Conservation (phyloP, 2,329 filamentous ascomycete species). For the Xylariales sp. region DNA sequence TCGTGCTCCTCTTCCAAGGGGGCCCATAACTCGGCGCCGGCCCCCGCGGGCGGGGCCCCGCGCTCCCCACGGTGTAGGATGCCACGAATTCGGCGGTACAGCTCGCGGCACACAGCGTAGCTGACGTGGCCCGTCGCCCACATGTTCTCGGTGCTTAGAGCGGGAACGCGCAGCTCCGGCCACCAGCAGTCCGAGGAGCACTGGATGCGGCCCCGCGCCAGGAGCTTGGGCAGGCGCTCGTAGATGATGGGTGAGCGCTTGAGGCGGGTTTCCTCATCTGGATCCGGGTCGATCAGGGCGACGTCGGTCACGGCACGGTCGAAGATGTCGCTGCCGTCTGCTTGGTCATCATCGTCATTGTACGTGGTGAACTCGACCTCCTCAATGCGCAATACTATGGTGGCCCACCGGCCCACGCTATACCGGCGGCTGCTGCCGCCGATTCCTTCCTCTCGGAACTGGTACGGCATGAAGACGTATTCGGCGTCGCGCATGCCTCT, state of each 20-base stretch:
- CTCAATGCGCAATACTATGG: constrained; percentile 4
- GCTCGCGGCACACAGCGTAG: constrained; percentile 1
- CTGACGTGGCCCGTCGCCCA: constrained; percentile 4
- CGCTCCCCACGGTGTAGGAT: not conserved
- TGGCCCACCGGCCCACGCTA: not conserved
- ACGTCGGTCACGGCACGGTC: constrained; percentile 1
- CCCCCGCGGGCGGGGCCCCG: too few relatives aligned
- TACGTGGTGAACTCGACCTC: not conserved
- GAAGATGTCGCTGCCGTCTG: not conserved
- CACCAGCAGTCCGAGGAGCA: too few relatives aligned
- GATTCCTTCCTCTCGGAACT: not conserved
- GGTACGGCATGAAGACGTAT: constrained; percentile 8
- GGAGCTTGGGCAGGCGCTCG: not conserved
- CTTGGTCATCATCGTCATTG: too few relatives aligned
- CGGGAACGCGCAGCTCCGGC: too few relatives aligned
- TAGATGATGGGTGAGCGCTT: not conserved
- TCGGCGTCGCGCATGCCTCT: constrained; percentile 4
- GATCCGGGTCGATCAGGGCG: constrained; percentile 3
- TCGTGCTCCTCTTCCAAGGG: not conserved
- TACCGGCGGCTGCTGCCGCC: not conserved
- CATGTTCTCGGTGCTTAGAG: not conserved
- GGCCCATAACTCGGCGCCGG: not conserved
- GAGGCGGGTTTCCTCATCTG: not conserved
- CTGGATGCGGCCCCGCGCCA: not conserved
- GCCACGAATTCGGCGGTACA: constrained; percentile 4